Evolutionary conservation across 768 basidiomycete species (phyloP).

Genomic region (Paxillus ammoniavirescens): DNA sequence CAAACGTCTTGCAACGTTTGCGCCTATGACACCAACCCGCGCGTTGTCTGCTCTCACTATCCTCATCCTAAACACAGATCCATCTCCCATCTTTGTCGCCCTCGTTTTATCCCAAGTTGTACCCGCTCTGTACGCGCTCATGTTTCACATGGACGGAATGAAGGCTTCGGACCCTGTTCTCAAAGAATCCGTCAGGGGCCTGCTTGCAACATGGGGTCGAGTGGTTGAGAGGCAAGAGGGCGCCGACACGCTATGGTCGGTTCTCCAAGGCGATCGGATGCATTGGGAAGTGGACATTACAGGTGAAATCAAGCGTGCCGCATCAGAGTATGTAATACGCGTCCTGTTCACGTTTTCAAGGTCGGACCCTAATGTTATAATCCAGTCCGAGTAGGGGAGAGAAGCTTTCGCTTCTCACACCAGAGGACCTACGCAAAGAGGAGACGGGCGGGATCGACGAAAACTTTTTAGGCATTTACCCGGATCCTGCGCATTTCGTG

Average conservation of each 20-base stretch:
- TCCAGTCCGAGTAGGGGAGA: constrained; percentile 17
- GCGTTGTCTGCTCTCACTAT: constrained; percentile 52
- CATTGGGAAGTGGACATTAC: constrained; percentile 58
- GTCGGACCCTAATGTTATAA: not conserved
- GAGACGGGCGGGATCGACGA: constrained; percentile 43
- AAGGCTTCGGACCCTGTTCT: constrained; percentile 66
- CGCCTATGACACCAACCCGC: constrained; percentile 30
- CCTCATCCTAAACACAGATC: constrained; percentile 74
- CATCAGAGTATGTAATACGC: constrained; percentile 41
- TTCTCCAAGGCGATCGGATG: constrained; percentile 50
- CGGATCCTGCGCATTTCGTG: constrained; percentile 73
- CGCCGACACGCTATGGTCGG: constrained; percentile 52
- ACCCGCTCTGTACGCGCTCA: constrained; percentile 62
- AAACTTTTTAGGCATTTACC: constrained; percentile 65
- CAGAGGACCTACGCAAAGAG: constrained; percentile 43
- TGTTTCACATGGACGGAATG: constrained; percentile 48
- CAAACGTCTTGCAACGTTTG: not conserved
- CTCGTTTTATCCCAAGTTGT: constrained; percentile 67
- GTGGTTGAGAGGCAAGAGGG: constrained; percentile 55
- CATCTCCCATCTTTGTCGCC: constrained; percentile 66
- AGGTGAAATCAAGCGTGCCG: constrained; percentile 43
- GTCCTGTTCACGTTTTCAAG: not conserved
- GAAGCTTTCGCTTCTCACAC: constrained; percentile 47
- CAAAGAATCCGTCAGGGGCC: constrained; percentile 54
- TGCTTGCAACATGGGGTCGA: constrained; percentile 76